A percentile compares a stretch with the other conserved stretches of the same genome.
These are phyloP conservation scores for Metarhizium sp. DNA, from an alignment of 2,329 filamentous ascomycete species.

Conservation along the genomic window DNA sequence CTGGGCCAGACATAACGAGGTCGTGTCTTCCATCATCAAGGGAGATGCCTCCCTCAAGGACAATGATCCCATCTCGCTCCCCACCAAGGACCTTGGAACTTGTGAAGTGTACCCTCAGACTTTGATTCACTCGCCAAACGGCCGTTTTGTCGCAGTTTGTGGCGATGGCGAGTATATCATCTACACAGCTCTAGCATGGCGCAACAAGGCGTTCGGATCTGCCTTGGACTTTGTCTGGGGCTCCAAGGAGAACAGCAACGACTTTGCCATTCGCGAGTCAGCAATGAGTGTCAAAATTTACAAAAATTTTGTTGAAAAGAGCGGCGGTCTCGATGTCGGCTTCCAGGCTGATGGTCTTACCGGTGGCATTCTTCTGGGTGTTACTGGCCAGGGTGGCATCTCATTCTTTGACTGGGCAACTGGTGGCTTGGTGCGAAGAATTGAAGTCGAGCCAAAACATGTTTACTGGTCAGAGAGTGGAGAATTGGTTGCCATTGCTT, in stretches of 20 bases:
- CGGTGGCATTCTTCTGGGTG: slow-evolving; percentile 83
- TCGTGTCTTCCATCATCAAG: slow-evolving; percentile 90
- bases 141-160: slow-evolving; percentile 70
- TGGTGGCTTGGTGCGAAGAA: slow-evolving; percentile 79
- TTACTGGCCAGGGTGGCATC: slow-evolving; percentile 89
- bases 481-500: slow-evolving; percentile 84
- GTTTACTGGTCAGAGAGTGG: slow-evolving; percentile 98
- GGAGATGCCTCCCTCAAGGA: slow-evolving; percentile 80
- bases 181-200: slow-evolving; percentile 91
- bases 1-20: slow-evolving; percentile 91
- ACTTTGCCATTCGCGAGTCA: slow-evolving; percentile 95
- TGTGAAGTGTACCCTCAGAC: slow-evolving; percentile 97
- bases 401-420: slow-evolving; percentile 96
- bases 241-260: slow-evolving; percentile 94
- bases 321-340: slow-evolving; percentile 80
- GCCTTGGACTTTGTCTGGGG: slow-evolving; percentile 96
- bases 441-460: slow-evolving; percentile 66
- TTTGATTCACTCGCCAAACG: slow-evolving; percentile 90
- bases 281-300: slow-evolving; percentile 92
- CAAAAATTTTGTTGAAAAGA: slow-evolving; percentile 94
- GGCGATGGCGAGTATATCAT: slow-evolving; percentile 99
- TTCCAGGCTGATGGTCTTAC: slow-evolving; percentile 90
- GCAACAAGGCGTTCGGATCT: slow-evolving; percentile 95
- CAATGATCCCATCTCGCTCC: slow-evolving; percentile 73
- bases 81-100: slow-evolving; percentile 89